Percentiles rank a stretch among this genome's conserved stretches.
Conservation (phyloP, 805 yeast species). For the Candida nitratophila region DNA sequence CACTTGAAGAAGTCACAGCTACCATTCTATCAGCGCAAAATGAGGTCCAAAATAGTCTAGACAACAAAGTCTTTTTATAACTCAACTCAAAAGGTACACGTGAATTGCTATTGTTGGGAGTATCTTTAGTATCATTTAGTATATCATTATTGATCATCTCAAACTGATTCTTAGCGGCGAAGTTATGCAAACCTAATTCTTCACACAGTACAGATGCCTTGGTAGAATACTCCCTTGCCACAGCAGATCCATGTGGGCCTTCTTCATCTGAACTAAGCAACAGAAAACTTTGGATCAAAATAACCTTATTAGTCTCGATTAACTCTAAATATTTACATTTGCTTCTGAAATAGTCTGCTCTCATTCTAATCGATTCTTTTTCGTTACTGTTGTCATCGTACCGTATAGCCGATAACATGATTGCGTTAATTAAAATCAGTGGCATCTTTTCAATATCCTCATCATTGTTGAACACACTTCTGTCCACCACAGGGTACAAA, state of each 20-base stretch:
- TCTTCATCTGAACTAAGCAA: constrained; percentile 24
- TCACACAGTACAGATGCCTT: constrained; percentile 20
- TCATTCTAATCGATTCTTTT: constrained; percentile 10
- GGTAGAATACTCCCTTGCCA: constrained; percentile 17
- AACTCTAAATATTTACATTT: constrained; percentile 21
- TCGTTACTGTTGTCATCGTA: constrained; percentile 11
- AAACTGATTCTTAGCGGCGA: constrained; percentile 17
- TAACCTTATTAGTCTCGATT: constrained; percentile 20
- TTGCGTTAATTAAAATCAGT: constrained; percentile 21
- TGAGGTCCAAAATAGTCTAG: constrained; percentile 23
- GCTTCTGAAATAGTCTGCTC: constrained; percentile 16
- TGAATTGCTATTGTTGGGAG: neutral
- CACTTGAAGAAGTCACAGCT: constrained; percentile 21
- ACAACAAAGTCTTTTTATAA: constrained; percentile 15
- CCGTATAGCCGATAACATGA: constrained; percentile 18
- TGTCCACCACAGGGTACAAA: constrained; percentile 22
- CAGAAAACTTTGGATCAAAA: constrained; percentile 21
- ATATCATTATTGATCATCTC: neutral
- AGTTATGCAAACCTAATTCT: constrained; percentile 23
- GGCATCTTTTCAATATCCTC: constrained; percentile 11
- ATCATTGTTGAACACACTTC: constrained; percentile 10
- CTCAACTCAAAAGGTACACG: constrained; percentile 8
- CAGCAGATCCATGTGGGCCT: constrained; percentile 21
- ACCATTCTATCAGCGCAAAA: constrained; percentile 23
- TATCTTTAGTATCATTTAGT: neutral